Percentiles rank a stretch among this genome's conserved stretches.
phyloP scores from a whole-genome alignment of 179 eudicot species.

The Sideroxylon spinosum region DNA sequence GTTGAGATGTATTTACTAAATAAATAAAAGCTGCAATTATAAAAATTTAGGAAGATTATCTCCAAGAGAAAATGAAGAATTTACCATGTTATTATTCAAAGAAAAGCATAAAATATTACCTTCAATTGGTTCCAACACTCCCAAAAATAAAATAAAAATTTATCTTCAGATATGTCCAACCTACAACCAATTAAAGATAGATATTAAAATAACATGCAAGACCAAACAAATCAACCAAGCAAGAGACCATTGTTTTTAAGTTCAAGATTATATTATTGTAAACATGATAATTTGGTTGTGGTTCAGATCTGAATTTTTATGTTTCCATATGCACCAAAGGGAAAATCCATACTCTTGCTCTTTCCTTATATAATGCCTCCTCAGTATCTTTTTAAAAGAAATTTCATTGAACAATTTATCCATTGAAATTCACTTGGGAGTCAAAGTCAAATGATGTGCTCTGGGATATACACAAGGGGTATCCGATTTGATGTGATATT shows the following conservation, averaged over 20 bases:
- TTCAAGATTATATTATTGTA: neutral
- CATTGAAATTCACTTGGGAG: neutral
- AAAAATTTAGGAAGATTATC: too few species aligned
- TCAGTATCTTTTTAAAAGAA: neutral
- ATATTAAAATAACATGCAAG: neutral
- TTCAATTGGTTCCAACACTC: constrained; percentile 74
- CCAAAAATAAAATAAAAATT: constrained; percentile 73
- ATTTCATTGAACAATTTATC: neutral
- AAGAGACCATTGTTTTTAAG: neutral
- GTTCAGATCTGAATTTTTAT: neutral
- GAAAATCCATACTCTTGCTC: neutral
- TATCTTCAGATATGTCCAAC: constrained; percentile 65
- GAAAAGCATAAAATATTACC: constrained; percentile 34
- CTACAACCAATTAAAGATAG: constrained; percentile 29
- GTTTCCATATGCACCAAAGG: constrained; percentile 4
- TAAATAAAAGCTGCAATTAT: neutral
- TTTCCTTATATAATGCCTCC: neutral
- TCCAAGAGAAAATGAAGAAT: neutral
- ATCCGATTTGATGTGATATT: neutral
- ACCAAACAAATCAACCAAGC: neutral
- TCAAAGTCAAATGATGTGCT: neutral
- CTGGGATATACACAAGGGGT: neutral
- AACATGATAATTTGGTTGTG: neutral
- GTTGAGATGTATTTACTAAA: too few species aligned
- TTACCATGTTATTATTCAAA: neutral